phyloP scores from a whole-genome alignment of 2,329 filamentous ascomycete genomes.

The Neofusicoccum sp. region DNA sequence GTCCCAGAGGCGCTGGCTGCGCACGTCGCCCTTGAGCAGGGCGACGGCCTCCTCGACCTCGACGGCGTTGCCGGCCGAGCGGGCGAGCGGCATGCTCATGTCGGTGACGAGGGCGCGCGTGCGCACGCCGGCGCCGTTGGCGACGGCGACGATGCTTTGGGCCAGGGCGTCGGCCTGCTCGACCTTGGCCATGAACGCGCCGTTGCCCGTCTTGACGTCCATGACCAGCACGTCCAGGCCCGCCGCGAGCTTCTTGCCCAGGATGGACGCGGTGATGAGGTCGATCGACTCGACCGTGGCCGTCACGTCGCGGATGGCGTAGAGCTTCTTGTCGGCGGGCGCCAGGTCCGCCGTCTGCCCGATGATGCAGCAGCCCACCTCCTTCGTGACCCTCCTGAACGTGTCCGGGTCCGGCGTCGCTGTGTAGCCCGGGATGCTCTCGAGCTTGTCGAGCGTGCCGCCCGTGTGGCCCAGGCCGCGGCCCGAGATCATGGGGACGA shows the following conservation, averaged over 20 bases:
- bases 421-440: constrained; percentile 21
- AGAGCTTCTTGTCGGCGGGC: constrained; percentile 22
- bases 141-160: constrained; percentile 15
- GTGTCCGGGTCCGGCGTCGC: constrained; percentile 6
- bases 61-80: constrained; percentile 19
- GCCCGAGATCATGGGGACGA: constrained; percentile 21
- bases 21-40: constrained; percentile 20
- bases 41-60: constrained; percentile 22
- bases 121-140: constrained; percentile 15
- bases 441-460: constrained; percentile 21
- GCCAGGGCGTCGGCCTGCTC: constrained; percentile 14
- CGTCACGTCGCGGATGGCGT: constrained; percentile 21
- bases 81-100: constrained; percentile 16
- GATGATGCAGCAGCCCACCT: constrained; percentile 20
- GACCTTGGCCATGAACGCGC: constrained; percentile 18
- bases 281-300: constrained; percentile 21
- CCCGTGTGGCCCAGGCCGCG: constrained; percentile 21
- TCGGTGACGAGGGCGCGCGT: constrained; percentile 19
- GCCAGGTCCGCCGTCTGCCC: constrained; percentile 20
- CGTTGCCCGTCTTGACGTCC: constrained; percentile 22
- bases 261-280: constrained; percentile 19
- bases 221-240: constrained; percentile 21
- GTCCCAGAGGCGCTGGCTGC: constrained; percentile 15
- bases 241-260: constrained; percentile 21
- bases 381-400: constrained; percentile 5